Conservation (phyloP, 208 protist species). For the Wallacemonas sp. region DNA sequence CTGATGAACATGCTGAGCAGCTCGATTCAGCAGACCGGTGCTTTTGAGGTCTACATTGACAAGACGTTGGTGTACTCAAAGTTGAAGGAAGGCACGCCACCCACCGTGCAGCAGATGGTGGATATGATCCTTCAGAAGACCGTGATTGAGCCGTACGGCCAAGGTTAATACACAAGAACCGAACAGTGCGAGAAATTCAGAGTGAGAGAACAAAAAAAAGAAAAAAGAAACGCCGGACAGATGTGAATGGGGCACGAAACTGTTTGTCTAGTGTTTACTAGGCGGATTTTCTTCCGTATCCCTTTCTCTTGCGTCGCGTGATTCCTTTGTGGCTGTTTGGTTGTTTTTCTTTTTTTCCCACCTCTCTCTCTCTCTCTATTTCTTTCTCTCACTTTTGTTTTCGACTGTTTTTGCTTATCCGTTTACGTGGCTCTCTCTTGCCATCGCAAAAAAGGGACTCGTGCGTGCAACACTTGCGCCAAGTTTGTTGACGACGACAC, state of each 20-base stretch:
- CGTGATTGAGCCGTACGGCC: slow-evolving; percentile 33
- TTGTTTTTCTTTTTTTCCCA: no score
- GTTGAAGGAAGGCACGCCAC: slow-evolving; percentile 43
- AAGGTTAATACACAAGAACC: neutral
- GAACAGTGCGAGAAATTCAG: neutral
- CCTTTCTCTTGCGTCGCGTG: no score
- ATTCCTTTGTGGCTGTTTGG: no score
- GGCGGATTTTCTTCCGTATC: no score
- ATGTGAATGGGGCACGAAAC: neutral
- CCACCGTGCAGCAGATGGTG: slow-evolving; percentile 27
- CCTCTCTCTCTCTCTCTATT: no score
- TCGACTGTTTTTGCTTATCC: no score
- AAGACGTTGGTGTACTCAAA: slow-evolving; percentile 68
- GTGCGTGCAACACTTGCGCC: no score
- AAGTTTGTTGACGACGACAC: no score
- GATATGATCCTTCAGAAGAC: slow-evolving; percentile 41
- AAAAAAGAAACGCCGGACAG: neutral
- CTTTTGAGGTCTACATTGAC: slow-evolving; percentile 78
- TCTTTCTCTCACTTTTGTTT: no score
- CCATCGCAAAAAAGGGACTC: no score
- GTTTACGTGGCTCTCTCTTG: no score
- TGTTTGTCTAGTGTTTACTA: no score
- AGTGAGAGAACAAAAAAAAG: neutral
- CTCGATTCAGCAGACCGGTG: slow-evolving; percentile 49
- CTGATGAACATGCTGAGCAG: slow-evolving; percentile 59